These are phyloP conservation scores for Carex parvula DNA, from an alignment of 176 grass and related monocot genomes.

Conservation along the genomic window DNA sequence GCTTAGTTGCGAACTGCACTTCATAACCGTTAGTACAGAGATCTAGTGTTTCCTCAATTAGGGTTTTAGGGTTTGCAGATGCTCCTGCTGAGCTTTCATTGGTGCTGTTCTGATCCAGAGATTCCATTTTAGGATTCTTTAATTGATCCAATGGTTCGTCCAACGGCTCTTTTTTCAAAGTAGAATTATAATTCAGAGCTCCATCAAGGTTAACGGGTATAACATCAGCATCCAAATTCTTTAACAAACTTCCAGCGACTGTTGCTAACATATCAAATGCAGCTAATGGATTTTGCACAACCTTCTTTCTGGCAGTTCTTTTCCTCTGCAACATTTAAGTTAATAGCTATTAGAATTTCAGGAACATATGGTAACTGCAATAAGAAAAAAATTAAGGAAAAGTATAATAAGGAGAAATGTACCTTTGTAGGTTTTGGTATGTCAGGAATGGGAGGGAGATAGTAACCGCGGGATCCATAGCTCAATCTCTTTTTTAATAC, in stretches of 20 bases:
- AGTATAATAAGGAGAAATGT: constrained; percentile 16
- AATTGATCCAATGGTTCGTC: constrained; percentile 30
- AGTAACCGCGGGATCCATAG: constrained; percentile 43
- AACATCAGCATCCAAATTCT: constrained; percentile 29
- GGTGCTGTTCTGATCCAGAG: constrained; percentile 31
- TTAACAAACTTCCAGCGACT: constrained; percentile 46
- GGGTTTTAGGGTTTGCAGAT: constrained; percentile 35
- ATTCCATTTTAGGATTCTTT: constrained; percentile 22
- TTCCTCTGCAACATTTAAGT: constrained; percentile 43
- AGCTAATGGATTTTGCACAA: constrained; percentile 38
- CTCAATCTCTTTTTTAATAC: constrained; percentile 62
- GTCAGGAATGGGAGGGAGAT: constrained; percentile 37
- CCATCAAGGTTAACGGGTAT: constrained; percentile 28
- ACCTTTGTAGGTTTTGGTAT: constrained; percentile 49
- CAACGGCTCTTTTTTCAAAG: constrained; percentile 40
- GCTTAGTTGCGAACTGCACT: constrained; percentile 26
- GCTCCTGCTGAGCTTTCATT: constrained; percentile 24
- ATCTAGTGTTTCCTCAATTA: constrained; percentile 31
- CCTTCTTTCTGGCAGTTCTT: constrained; percentile 51
- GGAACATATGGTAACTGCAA: neutral
- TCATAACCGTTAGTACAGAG: constrained; percentile 35
- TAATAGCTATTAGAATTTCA: neutral
- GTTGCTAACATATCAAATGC: constrained; percentile 75
- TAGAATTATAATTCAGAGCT: constrained; percentile 20
- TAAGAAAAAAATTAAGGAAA: neutral